Evolutionary conservation across 2,329 filamentous ascomycete genomes (phyloP), one percentile per base, ranked within the genome.

Genomic region (Penicillium rolfsii): DNA sequence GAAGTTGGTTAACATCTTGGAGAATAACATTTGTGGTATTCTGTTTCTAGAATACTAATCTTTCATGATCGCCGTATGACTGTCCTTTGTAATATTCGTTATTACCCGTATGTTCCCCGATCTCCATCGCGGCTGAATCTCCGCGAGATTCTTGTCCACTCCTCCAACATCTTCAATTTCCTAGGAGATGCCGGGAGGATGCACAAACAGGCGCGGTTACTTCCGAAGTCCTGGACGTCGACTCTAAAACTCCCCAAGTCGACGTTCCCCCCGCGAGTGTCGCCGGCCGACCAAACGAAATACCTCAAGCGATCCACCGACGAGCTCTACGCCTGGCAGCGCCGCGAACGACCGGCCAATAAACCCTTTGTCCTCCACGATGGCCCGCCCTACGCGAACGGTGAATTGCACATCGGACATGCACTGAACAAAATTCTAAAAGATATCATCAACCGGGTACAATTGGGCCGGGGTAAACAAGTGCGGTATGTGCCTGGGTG

Each of bases 381-480:
- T 87, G 95, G 95, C 0, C 95, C 95, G 0, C 95, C 95, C 0
- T 99, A 98, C 75, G 95, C 95, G 65, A 99, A 99, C 79, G 95
- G 95, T 14, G 85, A 85, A 48, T 84, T 99, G 9, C 95, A 99
- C 73, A 87, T 96, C 62, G 95, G 95, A 2, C 95, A 99, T 81
- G 93, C 95, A 38, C 81, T 99, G 73, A 99, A 99, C 79, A 99
- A 99, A 80, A 89, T 98, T 68, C 83, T 97, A 61, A 99, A 99
- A 81, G 95, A 99, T 77, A 91, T 98, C 71, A 91, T 96, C 63
- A 84, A 93, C 68, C 87, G 95, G 43, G 87, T 89, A 63, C 88
- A 97, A 79, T 81, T 98, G 62, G 87, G 91, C 62, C 85, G 89
- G 72, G 95, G 91, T 19, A 88, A 85, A 67, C 84, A 86, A 64